A percentile compares a stretch with the other conserved stretches of the same genome.
Evolutionary conservation across 1,284 basidiomycete genomes (phyloP).

Genomic region (Porogramme epimiltina): DNA sequence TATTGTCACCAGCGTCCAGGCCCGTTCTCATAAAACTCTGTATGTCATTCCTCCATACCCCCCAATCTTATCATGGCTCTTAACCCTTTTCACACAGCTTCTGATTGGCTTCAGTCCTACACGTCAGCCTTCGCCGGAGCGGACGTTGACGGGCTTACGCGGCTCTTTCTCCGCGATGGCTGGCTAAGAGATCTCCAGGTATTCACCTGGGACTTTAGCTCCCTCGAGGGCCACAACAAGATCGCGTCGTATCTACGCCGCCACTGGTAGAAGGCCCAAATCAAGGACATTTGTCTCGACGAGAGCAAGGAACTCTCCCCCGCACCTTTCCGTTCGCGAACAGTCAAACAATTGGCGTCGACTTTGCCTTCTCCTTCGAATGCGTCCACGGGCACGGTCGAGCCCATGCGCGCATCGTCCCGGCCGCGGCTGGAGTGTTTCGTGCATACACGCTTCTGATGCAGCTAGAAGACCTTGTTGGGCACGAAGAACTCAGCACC

Average conservation of each 20-base stretch:
- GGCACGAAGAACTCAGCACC: slow-evolving; percentile 30
- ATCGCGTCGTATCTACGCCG: slow-evolving; percentile 46
- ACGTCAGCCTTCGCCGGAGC: slow-evolving; percentile 33
- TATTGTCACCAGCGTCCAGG: no score
- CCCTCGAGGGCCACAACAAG: slow-evolving; percentile 44
- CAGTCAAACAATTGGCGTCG: slow-evolving; percentile 18
- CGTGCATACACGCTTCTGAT: slow-evolving; percentile 29
- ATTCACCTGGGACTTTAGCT: slow-evolving; percentile 64
- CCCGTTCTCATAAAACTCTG: no score
- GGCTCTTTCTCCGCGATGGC: slow-evolving; percentile 44
- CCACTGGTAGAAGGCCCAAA: slow-evolving; percentile 22
- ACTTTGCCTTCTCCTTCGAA: slow-evolving; percentile 41
- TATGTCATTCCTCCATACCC: not conserved
- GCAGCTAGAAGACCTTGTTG: slow-evolving; percentile 31
- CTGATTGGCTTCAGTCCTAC: slow-evolving; percentile 49
- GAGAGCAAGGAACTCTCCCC: slow-evolving; percentile 28
- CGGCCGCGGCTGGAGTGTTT: slow-evolving; percentile 6
- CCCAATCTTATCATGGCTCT: slow-evolving; percentile 6
- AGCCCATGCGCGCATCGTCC: slow-evolving; percentile 38
- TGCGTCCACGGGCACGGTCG: slow-evolving; percentile 38
- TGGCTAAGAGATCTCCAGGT: slow-evolving; percentile 61
- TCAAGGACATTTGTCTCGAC: slow-evolving; percentile 34
- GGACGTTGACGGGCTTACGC: slow-evolving; percentile 35
- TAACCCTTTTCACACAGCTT: slow-evolving; percentile 27
- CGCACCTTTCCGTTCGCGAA: slow-evolving; percentile 19